A percentile compares a stretch with the other conserved stretches of the same genome.
phyloP scores from a whole-genome alignment of 371 early-diverging fungal species.

The Rhizopus sp. region DNA sequence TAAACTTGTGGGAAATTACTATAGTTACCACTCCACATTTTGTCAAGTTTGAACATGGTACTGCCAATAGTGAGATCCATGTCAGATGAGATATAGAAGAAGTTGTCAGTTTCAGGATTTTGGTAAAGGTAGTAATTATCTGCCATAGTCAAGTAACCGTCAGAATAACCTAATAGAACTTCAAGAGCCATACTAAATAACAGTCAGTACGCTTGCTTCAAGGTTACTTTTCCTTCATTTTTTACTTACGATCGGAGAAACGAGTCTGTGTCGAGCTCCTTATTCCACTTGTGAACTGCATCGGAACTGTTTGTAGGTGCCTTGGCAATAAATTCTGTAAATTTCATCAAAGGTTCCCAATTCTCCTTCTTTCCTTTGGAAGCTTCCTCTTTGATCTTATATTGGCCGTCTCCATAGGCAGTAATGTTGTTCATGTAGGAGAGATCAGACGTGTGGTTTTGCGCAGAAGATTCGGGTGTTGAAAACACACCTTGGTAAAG shows the following conservation, averaged over 20 bases:
- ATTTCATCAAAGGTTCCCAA: conserved; percentile 21
- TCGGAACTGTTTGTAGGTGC: conserved; percentile 15
- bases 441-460: conserved; percentile 4
- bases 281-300: conserved; percentile 29
- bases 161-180: conserved; percentile 35
- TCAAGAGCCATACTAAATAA: conserved; percentile 37
- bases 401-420: conserved; percentile 18
- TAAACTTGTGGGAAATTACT: conserved; percentile 25
- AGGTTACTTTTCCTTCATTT: conserved; percentile 2
- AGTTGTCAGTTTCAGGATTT: conserved; percentile 14
- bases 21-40: conserved; percentile 34
- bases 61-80: conserved; percentile 35
- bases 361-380: conserved; percentile 11
- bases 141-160: conserved; percentile 37
- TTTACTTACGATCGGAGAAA: conserved; percentile 8
- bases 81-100: conserved; percentile 36
- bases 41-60: conserved; percentile 10
- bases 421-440: conserved; percentile 17
- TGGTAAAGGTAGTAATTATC: conserved; percentile 41
- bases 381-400: conserved; percentile 27
- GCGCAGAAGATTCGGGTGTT: not conserved
- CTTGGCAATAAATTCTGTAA: conserved; percentile 30
- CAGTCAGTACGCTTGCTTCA: not conserved
- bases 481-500: conserved; percentile 25
- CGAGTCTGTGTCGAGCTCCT: conserved; percentile 12